phyloP scores from a whole-genome alignment of 257 asterid genomes.

The Mentha longifolia region DNA sequence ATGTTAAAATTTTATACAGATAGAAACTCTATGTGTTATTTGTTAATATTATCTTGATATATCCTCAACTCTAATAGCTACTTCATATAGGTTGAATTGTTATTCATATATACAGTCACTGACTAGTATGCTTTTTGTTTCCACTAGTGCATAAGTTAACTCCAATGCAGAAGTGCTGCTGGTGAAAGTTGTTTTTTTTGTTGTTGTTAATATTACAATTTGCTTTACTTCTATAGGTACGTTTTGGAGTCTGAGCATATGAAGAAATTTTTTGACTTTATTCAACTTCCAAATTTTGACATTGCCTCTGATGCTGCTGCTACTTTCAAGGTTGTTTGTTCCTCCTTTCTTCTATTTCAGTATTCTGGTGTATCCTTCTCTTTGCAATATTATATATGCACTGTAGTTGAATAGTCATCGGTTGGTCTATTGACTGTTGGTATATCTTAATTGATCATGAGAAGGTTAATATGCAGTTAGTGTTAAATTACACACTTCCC shows the following conservation, averaged over 20 bases:
- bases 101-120: not conserved
- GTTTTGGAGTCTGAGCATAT: slow-evolving; percentile 78
- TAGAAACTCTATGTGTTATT: not conserved
- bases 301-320: slow-evolving; percentile 81
- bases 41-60: not conserved
- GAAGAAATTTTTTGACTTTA: slow-evolving; percentile 67
- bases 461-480: not conserved
- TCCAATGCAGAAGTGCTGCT: slow-evolving; percentile 24
- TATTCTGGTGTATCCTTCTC: slow-evolving; percentile 21
- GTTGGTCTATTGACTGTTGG: not conserved
- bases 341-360: not conserved
- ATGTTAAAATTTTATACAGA: not conserved
- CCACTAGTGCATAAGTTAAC: slow-evolving; percentile 19
- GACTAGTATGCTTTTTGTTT: slow-evolving; percentile 12
- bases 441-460: not conserved
- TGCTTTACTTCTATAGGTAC: slow-evolving; percentile 43
- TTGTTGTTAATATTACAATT: slow-evolving; percentile 24
- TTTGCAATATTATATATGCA: slow-evolving; percentile 5
- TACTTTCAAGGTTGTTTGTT: slow-evolving; percentile 66
- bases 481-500: not conserved
- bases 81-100: slow-evolving; percentile 16
- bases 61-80: slow-evolving; percentile 18
- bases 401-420: slow-evolving; percentile 12
- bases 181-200: slow-evolving; percentile 9
- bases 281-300: slow-evolving; percentile 69